Evolutionary conservation across 73 alveolate genomes (phyloP).

Genomic region (Symbiodinium natans): DNA sequence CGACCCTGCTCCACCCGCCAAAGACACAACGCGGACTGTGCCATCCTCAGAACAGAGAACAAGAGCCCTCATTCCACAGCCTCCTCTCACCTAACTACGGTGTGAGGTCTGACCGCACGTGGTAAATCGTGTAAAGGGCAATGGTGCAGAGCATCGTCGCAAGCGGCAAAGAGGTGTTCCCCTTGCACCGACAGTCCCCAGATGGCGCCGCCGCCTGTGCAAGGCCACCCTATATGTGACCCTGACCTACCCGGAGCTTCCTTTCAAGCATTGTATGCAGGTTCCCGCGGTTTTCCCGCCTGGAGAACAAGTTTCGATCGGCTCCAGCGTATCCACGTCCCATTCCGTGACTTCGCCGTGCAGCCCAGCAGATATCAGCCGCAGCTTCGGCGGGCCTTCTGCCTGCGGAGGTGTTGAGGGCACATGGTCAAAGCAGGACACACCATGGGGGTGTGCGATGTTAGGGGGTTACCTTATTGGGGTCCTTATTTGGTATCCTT

Average conservation of each 20-base stretch:
- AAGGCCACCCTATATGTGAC: neutral
- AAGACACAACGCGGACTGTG: slow-evolving; percentile 8
- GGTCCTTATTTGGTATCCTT: no score
- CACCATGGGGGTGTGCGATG: no score
- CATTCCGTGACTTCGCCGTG: slow-evolving; percentile 49
- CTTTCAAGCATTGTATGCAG: neutral
- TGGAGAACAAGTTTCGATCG: slow-evolving; percentile 29
- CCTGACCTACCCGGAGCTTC: neutral
- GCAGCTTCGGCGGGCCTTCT: slow-evolving; percentile 4
- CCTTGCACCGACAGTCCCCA: slow-evolving; percentile 35
- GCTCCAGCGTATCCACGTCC: slow-evolving; percentile 29
- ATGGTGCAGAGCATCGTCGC: slow-evolving; percentile 13
- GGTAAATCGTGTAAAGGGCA: no score
- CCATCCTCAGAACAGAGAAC: slow-evolving; percentile 27
- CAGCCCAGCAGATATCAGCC: slow-evolving; percentile 49
- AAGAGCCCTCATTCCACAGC: no score
- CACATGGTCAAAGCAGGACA: neutral
- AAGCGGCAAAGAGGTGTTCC: slow-evolving; percentile 18
- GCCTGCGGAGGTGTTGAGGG: no score
- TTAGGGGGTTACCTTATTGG: no score
- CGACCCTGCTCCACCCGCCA: slow-evolving; percentile 49
- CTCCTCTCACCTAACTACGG: no score
- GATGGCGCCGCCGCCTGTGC: slow-evolving; percentile 52
- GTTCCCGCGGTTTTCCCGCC: neutral
- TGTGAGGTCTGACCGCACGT: no score